Evolutionary conservation across 257 asterid species (phyloP).

Genomic region (Perilla frutescens): DNA sequence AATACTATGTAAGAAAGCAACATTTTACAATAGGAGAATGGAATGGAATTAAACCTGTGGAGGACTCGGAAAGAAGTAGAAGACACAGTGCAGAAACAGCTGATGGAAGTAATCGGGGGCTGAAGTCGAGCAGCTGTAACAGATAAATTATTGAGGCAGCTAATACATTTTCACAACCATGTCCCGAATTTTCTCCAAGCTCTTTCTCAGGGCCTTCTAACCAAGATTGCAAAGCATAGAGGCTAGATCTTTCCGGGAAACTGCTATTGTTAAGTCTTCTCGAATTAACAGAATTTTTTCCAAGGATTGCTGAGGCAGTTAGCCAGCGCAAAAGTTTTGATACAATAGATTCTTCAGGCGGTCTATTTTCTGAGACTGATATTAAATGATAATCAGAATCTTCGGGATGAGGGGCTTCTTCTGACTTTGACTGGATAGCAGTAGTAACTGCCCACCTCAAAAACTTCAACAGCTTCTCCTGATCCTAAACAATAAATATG

Average conservation of each 20-base stretch:
- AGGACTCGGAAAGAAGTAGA: constrained; percentile 54
- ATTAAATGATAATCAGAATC: constrained; percentile 33
- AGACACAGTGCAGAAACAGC: constrained; percentile 77
- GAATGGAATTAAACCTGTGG: constrained; percentile 57
- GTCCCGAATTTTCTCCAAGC: constrained; percentile 30
- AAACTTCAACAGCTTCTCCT: constrained; percentile 62
- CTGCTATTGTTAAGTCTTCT: constrained; percentile 35
- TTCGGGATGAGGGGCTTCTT: constrained; percentile 41
- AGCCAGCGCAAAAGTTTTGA: constrained; percentile 89
- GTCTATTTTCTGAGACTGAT: constrained; percentile 40
- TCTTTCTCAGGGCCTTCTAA: constrained; percentile 49
- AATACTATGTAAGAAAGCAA: background rate
- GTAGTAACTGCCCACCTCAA: constrained; percentile 73
- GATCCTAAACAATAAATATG: constrained; percentile 51
- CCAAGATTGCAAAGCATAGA: constrained; percentile 53
- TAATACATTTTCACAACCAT: constrained; percentile 50
- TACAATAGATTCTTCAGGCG: constrained; percentile 56
- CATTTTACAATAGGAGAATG: constrained; percentile 18
- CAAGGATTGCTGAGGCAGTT: constrained; percentile 77
- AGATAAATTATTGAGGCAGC: constrained; percentile 68
- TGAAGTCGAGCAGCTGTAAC: constrained; percentile 62
- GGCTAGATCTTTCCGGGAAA: constrained; percentile 45
- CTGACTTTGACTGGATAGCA: constrained; percentile 58
- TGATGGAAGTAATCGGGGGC: constrained; percentile 61
- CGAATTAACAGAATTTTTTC: constrained; percentile 52